phyloP scores from a whole-genome alignment of 306 rosid genomes.

The Pueraria montana region DNA sequence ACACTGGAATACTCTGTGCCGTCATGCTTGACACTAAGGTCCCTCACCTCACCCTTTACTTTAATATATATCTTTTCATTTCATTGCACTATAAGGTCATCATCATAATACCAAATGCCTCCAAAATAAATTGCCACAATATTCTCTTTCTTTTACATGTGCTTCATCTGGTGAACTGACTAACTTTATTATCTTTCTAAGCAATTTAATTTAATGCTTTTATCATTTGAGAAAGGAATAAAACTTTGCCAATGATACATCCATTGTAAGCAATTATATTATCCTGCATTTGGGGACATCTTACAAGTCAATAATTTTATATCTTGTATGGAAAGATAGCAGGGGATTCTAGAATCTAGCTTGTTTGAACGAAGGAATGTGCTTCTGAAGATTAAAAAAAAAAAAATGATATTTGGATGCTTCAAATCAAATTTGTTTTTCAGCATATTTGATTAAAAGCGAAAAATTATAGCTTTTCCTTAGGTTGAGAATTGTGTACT shows the following conservation, averaged over 20 bases:
- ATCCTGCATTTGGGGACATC: not conserved
- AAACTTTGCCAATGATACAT: not conserved
- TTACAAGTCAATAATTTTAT: not conserved
- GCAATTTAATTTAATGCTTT: no score
- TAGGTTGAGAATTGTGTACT: not conserved
- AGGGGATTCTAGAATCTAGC: not conserved
- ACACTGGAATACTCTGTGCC: slow-evolving; percentile 84
- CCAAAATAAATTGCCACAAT: no score
- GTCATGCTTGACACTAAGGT: slow-evolving; percentile 98
- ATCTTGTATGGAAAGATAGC: not conserved
- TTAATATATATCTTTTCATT: not conserved
- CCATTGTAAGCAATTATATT: not conserved
- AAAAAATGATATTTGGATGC: not conserved
- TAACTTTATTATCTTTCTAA: no score
- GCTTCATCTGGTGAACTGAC: no score
- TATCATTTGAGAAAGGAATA: no score
- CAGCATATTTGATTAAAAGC: not conserved
- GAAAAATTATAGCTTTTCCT: not conserved
- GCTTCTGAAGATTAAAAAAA: not conserved
- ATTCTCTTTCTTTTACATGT: not conserved
- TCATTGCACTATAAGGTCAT: no score
- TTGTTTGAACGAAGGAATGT: not conserved
- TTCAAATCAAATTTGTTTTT: not conserved
- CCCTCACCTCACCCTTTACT: not conserved
- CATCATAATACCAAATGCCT: no score